Conservation (phyloP, 164 flowering plant species). For the Vitis amurensis region DNA sequence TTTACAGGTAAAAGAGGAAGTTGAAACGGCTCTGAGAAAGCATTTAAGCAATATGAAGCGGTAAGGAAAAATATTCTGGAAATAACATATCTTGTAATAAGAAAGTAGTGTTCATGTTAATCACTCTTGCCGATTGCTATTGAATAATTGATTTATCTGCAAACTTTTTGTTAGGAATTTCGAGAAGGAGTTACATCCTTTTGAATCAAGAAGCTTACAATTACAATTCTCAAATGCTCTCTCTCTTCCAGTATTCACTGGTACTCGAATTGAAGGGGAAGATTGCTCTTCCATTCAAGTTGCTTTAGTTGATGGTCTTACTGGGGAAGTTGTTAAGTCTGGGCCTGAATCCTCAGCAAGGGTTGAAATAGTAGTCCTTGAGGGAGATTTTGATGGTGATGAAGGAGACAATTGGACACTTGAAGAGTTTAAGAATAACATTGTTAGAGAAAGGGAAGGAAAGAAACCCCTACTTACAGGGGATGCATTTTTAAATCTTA, state of each 20-base stretch:
- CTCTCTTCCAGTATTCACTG: conserved; percentile 80
- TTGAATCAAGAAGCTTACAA: conserved; percentile 55
- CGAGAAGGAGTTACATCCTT: conserved; percentile 41
- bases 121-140: background rate
- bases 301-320: conserved; percentile 49
- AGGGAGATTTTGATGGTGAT: conserved; percentile 61
- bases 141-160: background rate
- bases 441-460: conserved; percentile 61
- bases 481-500: conserved; percentile 49
- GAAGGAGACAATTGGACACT: conserved; percentile 49
- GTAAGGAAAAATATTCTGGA: conserved; percentile 23
- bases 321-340: conserved; percentile 35
- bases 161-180: conserved; percentile 37
- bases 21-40: conserved; percentile 52
- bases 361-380: conserved; percentile 60
- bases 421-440: conserved; percentile 57
- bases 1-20: conserved; percentile 64
- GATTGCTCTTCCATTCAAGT: conserved; percentile 46
- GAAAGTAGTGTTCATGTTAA: conserved; percentile 4
- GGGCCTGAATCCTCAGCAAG: conserved; percentile 49
- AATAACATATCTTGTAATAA: background rate
- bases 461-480: conserved; percentile 65
- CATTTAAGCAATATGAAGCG: conserved; percentile 32
- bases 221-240: conserved; percentile 55
- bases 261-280: conserved; percentile 75